Percentiles rank a stretch among this genome's conserved stretches.
Evolutionary conservation across 352 stramenopile genomes (phyloP).

Genomic region (Pelagophyceae sp.): DNA sequence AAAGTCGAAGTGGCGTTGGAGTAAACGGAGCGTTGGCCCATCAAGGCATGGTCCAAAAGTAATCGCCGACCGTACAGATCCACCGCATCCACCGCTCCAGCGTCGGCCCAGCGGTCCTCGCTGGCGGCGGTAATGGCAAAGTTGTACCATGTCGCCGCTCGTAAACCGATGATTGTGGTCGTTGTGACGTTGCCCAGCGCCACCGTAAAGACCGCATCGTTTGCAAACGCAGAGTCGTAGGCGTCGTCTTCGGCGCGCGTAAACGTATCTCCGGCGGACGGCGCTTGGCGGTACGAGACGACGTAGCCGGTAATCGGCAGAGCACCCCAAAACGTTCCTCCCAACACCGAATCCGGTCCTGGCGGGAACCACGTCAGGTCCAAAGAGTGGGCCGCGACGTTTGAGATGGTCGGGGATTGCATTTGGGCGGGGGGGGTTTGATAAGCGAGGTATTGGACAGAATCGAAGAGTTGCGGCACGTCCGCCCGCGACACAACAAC

Average conservation of each 20-base stretch:
- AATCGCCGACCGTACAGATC: constrained; percentile 70
- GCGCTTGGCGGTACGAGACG: constrained; percentile 48
- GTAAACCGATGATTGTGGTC: constrained; percentile 65
- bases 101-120: constrained; percentile 46
- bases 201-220: not conserved
- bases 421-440: constrained; percentile 29
- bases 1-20: constrained; percentile 46
- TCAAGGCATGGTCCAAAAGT: constrained; percentile 46
- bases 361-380: constrained; percentile 67
- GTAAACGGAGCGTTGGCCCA: constrained; percentile 45
- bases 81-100: constrained; percentile 48
- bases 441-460: constrained; percentile 57
- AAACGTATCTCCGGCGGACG: too few relatives aligned
- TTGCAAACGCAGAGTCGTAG: constrained; percentile 28
- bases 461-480: constrained; percentile 52
- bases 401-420: constrained; percentile 48
- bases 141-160: constrained; percentile 52
- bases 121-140: constrained; percentile 63
- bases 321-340: constrained; percentile 49
- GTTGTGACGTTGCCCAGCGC: constrained; percentile 76
- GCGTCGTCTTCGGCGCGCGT: constrained; percentile 22
- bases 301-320: constrained; percentile 71
- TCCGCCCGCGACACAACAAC: constrained; percentile 51
- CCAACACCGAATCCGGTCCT: not conserved
- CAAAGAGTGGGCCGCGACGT: constrained; percentile 59